Conservation (phyloP, 2,329 filamentous ascomycete species). For the Diaporthe eres region DNA sequence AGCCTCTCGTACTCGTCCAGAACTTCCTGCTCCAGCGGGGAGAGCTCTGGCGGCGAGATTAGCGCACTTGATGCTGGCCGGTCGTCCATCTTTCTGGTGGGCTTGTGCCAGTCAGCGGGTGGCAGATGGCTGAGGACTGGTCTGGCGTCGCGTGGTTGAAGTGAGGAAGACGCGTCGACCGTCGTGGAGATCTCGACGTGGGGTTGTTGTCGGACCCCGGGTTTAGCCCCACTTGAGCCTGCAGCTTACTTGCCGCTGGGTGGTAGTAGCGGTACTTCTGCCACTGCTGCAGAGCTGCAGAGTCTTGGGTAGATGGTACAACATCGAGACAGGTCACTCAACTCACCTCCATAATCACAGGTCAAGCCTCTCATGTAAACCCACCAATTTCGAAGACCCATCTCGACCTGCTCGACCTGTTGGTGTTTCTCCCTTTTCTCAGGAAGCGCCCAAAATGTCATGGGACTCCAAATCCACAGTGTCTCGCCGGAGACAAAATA, state of each 20-base stretch:
- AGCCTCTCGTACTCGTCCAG: constrained; percentile 93
- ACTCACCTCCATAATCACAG: neutral
- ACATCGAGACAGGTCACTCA: constrained; percentile 33
- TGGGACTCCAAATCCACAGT: constrained; percentile 55
- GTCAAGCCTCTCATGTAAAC: neutral
- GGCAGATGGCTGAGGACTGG: neutral
- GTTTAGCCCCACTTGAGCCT: constrained; percentile 21
- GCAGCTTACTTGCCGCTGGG: neutral
- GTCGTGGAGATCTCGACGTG: constrained; percentile 33
- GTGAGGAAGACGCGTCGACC: constrained; percentile 28
- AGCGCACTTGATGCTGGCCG: constrained; percentile 45
- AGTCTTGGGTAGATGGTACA: neutral
- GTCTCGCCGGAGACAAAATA: constrained; percentile 62
- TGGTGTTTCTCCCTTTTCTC: neutral
- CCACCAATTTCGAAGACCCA: neutral
- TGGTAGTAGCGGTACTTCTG: constrained; percentile 16
- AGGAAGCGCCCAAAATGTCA: constrained; percentile 50
- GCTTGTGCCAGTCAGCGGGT: neutral
- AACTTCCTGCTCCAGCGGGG: constrained; percentile 91
- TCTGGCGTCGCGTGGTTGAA: constrained; percentile 20
- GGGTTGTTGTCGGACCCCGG: constrained; percentile 34
- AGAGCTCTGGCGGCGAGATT: constrained; percentile 70
- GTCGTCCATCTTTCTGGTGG: constrained; percentile 37
- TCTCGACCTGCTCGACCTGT: neutral
- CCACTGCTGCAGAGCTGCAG: neutral